Conservation (phyloP, 2,329 filamentous ascomycete species). For the Cercospora beticola region DNA sequence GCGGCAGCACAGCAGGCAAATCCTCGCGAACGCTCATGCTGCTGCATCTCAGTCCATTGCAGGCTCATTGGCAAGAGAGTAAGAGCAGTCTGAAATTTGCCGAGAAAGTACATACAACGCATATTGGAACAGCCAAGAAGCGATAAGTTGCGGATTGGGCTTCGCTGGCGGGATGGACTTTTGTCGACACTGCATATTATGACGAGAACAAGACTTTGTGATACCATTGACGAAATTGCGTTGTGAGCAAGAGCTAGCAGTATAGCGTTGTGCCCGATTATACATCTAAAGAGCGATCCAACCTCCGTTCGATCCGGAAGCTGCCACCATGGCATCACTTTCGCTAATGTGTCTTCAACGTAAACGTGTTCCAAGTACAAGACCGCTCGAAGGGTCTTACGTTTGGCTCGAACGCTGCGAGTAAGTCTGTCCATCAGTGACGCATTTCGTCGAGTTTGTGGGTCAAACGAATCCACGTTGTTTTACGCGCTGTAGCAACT, state of each 20-base stretch:
- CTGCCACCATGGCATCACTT: background rate
- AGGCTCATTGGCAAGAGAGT: slow-evolving; percentile 88
- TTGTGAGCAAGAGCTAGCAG: background rate
- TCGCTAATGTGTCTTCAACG: background rate
- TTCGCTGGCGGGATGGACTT: background rate
- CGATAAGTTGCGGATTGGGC: slow-evolving; percentile 15
- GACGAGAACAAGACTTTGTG: slow-evolving; percentile 11
- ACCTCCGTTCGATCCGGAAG: background rate
- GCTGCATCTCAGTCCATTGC: slow-evolving; percentile 92
- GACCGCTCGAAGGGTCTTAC: background rate
- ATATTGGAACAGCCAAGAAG: slow-evolving; percentile 80
- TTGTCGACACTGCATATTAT: background rate
- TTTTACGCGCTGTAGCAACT: background rate
- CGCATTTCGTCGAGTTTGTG: background rate
- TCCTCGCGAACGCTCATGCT: slow-evolving; percentile 95
- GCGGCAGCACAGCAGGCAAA: slow-evolving; percentile 65
- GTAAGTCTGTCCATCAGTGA: background rate
- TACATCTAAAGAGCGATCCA: background rate
- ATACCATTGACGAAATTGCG: slow-evolving; percentile 4
- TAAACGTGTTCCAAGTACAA: background rate
- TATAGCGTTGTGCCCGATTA: background rate
- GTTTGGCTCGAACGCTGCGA: background rate
- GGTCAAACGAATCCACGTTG: background rate
- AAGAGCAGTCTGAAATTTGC: slow-evolving; percentile 94
- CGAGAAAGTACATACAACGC: slow-evolving; percentile 87